Evolutionary conservation across 495 filamentous ascomycete species (phyloP), one percentile per base, ranked within the genome.

Genomic region (Hypoxylon fuscum): DNA sequence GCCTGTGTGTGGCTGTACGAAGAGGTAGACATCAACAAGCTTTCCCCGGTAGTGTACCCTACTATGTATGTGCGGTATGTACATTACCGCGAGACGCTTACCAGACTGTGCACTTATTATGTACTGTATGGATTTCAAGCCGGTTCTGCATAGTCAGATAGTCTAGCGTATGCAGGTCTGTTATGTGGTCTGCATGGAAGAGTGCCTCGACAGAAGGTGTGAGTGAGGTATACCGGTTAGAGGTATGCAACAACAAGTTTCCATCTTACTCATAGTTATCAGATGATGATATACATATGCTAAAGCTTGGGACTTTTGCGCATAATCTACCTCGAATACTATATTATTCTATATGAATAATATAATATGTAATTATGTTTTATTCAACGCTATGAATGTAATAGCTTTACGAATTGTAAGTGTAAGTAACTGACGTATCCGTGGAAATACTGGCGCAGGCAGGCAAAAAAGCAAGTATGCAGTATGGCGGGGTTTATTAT

Each of bases 401-500:
- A n/a, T n/a, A n/a, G n/a, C n/a, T n/a, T n/a, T n/a, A n/a, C n/a
- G n/a, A n/a, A n/a, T n/a, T n/a, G n/a, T n/a, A n/a, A n/a, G n/a
- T n/a, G n/a, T n/a, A n/a, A n/a, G n/a, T n/a, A n/a, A n/a, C n/a
- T n/a, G n/a, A n/a, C n/a, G n/a, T n/a, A n/a, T n/a, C n/a, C n/a
- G n/a, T n/a, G n/a, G n/a, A n/a, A n/a, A n/a, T n/a, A n/a, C n/a
- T n/a, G n/a, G n/a, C n/a, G n/a, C n/a, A 10, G 32, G 34, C 12
- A 48, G 20, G 55, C 20, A 59, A 55, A 48, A 43, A 41, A 23
- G 37, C 8, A 48, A 40, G 27, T 50, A 62, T 62, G 63, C 63
- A 56, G 23, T 41, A 58, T 57, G 57, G 63, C 62, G 62, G 62
- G 63, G 63, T 60, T 41, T 42, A 57, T 57, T 66, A 58, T 66